phyloP scores from a whole-genome alignment of 2,329 filamentous ascomycete genomes.

The Colletotrichum aenigma region DNA sequence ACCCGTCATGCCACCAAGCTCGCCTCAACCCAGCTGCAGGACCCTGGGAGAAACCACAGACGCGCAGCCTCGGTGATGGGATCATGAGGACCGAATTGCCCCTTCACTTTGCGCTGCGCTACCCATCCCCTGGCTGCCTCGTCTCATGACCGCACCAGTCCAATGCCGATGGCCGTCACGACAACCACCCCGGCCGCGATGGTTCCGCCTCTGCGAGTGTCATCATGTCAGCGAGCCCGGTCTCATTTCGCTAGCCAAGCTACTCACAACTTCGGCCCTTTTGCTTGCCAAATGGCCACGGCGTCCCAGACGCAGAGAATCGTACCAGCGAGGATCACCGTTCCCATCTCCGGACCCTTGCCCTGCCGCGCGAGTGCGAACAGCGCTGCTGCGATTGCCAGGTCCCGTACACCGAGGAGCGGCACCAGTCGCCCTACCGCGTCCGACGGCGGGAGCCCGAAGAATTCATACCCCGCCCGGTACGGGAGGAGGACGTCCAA shows the following conservation, averaged over 20 bases:
- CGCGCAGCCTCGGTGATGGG: background rate
- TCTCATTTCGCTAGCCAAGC: background rate
- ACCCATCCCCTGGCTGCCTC: background rate
- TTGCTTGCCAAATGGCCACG: background rate
- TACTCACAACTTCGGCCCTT: slow-evolving; percentile 12
- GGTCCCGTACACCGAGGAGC: slow-evolving; percentile 22
- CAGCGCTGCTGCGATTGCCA: slow-evolving; percentile 21
- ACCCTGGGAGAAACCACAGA: background rate
- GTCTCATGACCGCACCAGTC: background rate
- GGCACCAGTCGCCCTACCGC: slow-evolving; percentile 14
- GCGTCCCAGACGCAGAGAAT: slow-evolving; percentile 21
- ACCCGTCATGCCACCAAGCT: background rate
- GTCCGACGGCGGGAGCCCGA: background rate
- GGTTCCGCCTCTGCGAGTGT: background rate
- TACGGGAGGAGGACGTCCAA: background rate
- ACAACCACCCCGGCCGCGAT: background rate
- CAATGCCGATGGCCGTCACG: background rate
- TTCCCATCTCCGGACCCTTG: slow-evolving; percentile 20
- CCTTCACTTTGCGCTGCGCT: background rate
- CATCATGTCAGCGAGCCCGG: background rate
- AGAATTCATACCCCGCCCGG: background rate
- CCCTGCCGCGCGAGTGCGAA: slow-evolving; percentile 11
- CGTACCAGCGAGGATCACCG: slow-evolving; percentile 22
- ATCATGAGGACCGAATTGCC: background rate
- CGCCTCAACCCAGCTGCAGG: background rate